phyloP scores from a whole-genome alignment of 306 rosid genomes.

The Malus asiatica region DNA sequence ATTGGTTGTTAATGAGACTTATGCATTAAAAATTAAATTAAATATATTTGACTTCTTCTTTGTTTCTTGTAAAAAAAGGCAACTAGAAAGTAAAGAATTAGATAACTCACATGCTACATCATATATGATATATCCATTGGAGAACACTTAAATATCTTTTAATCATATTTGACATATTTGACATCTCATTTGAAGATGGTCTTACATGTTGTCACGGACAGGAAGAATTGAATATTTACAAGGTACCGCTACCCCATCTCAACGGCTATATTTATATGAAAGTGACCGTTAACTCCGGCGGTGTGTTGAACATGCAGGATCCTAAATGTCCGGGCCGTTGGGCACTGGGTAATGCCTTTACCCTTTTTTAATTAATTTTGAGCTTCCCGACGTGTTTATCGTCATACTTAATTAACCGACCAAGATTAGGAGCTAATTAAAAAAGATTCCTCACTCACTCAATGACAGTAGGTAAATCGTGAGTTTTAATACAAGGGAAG shows the following conservation, averaged over 20 bases:
- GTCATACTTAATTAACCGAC: neutral
- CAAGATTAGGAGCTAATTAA: neutral
- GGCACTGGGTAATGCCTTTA: neutral
- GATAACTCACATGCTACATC: too few relatives aligned
- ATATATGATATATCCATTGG: too few relatives aligned
- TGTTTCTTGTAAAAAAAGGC: too few relatives aligned
- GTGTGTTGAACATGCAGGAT: neutral
- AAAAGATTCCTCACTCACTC: neutral
- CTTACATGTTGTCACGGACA: neutral
- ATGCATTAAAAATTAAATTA: too few relatives aligned
- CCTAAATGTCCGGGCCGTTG: slow-evolving; percentile 15
- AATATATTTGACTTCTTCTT: too few relatives aligned
- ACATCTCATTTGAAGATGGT: too few relatives aligned
- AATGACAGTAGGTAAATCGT: neutral
- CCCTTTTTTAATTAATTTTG: too few relatives aligned
- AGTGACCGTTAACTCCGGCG: slow-evolving; percentile 22
- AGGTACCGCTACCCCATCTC: neutral
- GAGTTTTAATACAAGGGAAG: neutral
- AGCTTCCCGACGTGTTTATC: neutral
- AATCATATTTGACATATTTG: too few relatives aligned
- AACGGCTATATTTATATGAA: slow-evolving; percentile 47
- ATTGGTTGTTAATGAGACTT: too few relatives aligned
- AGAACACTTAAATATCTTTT: too few relatives aligned
- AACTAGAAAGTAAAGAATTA: too few relatives aligned
- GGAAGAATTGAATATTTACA: slow-evolving; percentile 19